These are phyloP conservation scores for Candida namnaoensis DNA, from an alignment of 805 yeast genomes.

Conservation along the genomic window DNA sequence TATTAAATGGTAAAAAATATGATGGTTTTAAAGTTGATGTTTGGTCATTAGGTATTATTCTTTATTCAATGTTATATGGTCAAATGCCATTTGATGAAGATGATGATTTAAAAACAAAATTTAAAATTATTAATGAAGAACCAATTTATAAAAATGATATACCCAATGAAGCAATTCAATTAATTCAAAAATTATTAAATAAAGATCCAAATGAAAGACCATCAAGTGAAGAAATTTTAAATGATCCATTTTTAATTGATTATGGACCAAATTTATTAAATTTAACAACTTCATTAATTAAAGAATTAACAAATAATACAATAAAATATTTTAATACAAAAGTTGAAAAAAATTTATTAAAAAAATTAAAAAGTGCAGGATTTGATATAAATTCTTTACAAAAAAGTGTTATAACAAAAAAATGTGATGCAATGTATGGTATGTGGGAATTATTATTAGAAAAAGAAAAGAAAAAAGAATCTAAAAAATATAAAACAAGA, in stretches of 20 bases:
- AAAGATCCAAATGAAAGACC: constrained; percentile 68
- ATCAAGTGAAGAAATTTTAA: constrained; percentile 38
- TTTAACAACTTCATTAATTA: constrained; percentile 25
- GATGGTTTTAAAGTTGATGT: constrained; percentile 78
- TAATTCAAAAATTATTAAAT: constrained; percentile 46
- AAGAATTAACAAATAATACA: constrained; percentile 21
- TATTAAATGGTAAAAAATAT: constrained; percentile 59
- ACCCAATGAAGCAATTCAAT: constrained; percentile 37
- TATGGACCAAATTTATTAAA: constrained; percentile 34
- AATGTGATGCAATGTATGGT: constrained; percentile 68
- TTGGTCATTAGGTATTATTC: constrained; percentile 88
- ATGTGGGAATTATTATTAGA: constrained; percentile 65
- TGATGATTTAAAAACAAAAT: constrained; percentile 50
- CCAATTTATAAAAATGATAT: constrained; percentile 47
- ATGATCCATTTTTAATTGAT: constrained; percentile 39
- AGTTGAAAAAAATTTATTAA: constrained; percentile 53
- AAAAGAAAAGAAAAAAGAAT: constrained; percentile 24
- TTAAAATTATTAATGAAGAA: constrained; percentile 52
- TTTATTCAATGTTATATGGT: constrained; percentile 79
- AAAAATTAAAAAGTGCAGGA: constrained; percentile 50
- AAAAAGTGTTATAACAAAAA: constrained; percentile 44
- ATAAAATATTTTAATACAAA: constrained; percentile 45
- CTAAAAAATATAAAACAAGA: constrained; percentile 22
- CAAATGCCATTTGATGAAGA: constrained; percentile 89
- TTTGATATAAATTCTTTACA: constrained; percentile 54